Evolutionary conservation across 2,329 filamentous ascomycete genomes (phyloP).

Genomic region (Plenodomus lindquistii): DNA sequence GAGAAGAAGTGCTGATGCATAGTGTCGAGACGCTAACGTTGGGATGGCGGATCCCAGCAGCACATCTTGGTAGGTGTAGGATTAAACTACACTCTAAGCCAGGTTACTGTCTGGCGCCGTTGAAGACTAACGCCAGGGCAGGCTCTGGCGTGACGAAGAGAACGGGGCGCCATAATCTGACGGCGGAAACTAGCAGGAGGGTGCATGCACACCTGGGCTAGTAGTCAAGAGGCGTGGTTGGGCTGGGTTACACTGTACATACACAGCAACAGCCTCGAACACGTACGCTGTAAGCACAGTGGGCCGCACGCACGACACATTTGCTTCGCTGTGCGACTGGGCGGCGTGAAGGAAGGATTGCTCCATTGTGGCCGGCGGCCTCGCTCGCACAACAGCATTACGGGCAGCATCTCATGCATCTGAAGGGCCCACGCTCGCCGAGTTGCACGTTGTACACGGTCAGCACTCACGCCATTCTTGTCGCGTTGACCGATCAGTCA

Average conservation of each 20-base stretch:
- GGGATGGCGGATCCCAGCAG: constrained; percentile 22
- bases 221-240: constrained; percentile 30
- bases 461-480: background rate
- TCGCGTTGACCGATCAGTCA: constrained; percentile 17
- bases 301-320: background rate
- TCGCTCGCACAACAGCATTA: constrained; percentile 8
- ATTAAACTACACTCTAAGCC: constrained; percentile 18
- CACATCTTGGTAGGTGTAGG: constrained; percentile 21
- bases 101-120: constrained; percentile 14
- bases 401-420: background rate
- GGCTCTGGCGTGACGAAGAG: constrained; percentile 23
- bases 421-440: constrained; percentile 1
- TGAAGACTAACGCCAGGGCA: constrained; percentile 28
- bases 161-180: constrained; percentile 35
- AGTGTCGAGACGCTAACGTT: constrained; percentile 12
- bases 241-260: constrained; percentile 41
- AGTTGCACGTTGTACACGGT: background rate
- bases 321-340: constrained; percentile 4
- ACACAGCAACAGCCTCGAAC: background rate
- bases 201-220: constrained; percentile 31
- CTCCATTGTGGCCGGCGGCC: background rate
- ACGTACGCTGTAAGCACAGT: background rate
- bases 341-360: background rate
- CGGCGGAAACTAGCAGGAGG: constrained; percentile 41
- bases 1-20: background rate